Percentiles rank a stretch among this genome's conserved stretches.
These are phyloP conservation scores for Trematosphaeria pertusa DNA, from an alignment of 2,329 filamentous ascomycete species.

Conservation along the genomic window DNA sequence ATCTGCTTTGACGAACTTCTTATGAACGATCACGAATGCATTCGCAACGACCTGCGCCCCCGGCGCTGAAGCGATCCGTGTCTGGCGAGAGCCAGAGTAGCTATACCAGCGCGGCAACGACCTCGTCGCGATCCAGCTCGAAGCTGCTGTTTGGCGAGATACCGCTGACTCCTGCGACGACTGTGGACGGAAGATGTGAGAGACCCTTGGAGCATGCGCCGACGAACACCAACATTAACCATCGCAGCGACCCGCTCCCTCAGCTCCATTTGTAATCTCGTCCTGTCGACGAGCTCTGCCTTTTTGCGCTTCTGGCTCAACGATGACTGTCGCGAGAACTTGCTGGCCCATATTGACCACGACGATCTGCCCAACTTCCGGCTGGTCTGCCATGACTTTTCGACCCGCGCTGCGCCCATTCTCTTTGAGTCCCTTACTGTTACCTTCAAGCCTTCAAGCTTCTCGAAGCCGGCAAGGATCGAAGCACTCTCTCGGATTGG, in stretches of 20 bases:
- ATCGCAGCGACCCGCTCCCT: conserved; percentile 52
- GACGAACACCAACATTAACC: conserved; percentile 24
- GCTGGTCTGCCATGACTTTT: conserved; percentile 72
- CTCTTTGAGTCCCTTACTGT: conserved; percentile 74
- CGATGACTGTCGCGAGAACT: conserved; percentile 54
- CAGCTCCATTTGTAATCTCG: conserved; percentile 57
- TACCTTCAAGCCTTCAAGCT: conserved; percentile 75
- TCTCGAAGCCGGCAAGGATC: conserved; percentile 75
- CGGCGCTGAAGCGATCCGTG: conserved; percentile 47
- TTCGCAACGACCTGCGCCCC: conserved; percentile 41
- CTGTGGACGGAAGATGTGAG: conserved; percentile 47
- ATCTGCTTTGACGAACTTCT: too few relatives aligned
- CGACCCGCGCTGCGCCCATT: conserved; percentile 71
- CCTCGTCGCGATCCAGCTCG: conserved; percentile 46
- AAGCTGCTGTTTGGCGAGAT: conserved; percentile 60
- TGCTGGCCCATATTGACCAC: conserved; percentile 51
- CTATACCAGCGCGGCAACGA: conserved; percentile 43
- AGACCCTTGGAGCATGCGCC: conserved; percentile 16
- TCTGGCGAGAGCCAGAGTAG: conserved; percentile 47
- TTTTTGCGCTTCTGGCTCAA: conserved; percentile 60
- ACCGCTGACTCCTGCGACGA: conserved; percentile 51
- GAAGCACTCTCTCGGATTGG: conserved; percentile 80
- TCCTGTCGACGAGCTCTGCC: conserved; percentile 56
- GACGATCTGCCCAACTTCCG: conserved; percentile 61
- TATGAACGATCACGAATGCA: conserved; percentile 32